Conservation (phyloP, 257 asterid species). For the Parsonsia alboflavescens region DNA sequence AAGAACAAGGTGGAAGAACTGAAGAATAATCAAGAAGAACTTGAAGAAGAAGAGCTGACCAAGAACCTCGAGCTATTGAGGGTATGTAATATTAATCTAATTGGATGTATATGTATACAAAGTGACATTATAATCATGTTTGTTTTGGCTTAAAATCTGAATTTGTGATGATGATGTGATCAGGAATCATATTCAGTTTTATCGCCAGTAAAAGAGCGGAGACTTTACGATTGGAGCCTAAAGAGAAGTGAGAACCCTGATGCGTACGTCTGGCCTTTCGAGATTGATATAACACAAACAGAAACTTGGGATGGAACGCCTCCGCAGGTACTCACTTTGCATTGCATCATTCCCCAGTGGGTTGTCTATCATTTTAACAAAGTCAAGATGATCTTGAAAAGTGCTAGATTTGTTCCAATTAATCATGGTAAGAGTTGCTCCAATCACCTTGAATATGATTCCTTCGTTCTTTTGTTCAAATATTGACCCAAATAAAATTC, state of each 20-base stretch:
- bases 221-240: constrained; percentile 83
- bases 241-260: constrained; percentile 53
- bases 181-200: constrained; percentile 63
- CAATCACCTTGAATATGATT: too few species aligned
- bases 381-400: too few species aligned
- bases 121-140: neutral
- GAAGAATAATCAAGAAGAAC: constrained; percentile 29
- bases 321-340: constrained; percentile 42
- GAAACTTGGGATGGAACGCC: constrained; percentile 25
- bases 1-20: constrained; percentile 42
- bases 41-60: constrained; percentile 44
- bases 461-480: too few species aligned
- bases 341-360: too few species aligned
- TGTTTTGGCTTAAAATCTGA: neutral
- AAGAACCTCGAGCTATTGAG: constrained; percentile 49
- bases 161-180: neutral
- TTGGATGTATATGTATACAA: too few species aligned
- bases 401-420: too few species aligned
- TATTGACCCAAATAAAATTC: too few species aligned
- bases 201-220: constrained; percentile 59
- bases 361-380: too few species aligned
- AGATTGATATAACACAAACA: constrained; percentile 52
- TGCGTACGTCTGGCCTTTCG: constrained; percentile 61
- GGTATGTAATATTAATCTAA: constrained; percentile 21
- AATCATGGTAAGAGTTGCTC: too few species aligned